Conservation (phyloP, 306 rosid genomes). For the Carpinus viminea region DNA sequence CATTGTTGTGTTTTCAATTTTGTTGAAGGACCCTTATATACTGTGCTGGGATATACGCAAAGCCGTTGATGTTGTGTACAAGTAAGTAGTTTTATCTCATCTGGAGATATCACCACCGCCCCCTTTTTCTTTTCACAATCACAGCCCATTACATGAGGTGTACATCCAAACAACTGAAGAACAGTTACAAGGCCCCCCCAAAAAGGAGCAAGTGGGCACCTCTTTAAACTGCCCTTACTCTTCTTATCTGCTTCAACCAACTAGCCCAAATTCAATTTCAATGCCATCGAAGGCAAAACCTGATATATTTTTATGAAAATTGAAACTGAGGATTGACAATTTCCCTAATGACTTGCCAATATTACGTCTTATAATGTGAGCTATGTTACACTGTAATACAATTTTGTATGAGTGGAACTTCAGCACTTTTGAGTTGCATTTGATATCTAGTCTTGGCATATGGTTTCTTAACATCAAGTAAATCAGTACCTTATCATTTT, state of each 20-base stretch:
- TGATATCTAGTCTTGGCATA: background rate
- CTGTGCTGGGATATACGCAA: slow-evolving; percentile 98
- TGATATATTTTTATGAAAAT: background rate
- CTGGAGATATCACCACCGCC: background rate
- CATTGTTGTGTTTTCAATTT: slow-evolving; percentile 31
- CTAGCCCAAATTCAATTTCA: background rate
- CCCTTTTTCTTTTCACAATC: too few relatives aligned
- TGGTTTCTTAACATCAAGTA: slow-evolving; percentile 14
- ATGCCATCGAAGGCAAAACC: background rate
- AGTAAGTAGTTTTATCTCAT: slow-evolving; percentile 49
- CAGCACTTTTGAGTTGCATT: slow-evolving; percentile 23
- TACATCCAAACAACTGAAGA: slow-evolving; percentile 1
- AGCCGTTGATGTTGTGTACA: slow-evolving; percentile 86
- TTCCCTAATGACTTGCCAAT: slow-evolving; percentile 1
- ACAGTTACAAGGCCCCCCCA: background rate
- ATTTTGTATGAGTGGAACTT: background rate
- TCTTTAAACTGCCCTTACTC: background rate
- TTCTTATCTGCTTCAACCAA: background rate
- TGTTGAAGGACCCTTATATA: slow-evolving; percentile 88
- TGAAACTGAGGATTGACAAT: background rate
- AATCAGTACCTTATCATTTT: slow-evolving; percentile 6
- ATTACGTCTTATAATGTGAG: slow-evolving; percentile 3
- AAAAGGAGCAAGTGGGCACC: background rate
- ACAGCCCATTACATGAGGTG: background rate
- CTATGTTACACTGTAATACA: background rate